These are phyloP conservation scores for Orobanche coerulescens DNA, from an alignment of 257 asterid genomes.

Conservation along the genomic window DNA sequence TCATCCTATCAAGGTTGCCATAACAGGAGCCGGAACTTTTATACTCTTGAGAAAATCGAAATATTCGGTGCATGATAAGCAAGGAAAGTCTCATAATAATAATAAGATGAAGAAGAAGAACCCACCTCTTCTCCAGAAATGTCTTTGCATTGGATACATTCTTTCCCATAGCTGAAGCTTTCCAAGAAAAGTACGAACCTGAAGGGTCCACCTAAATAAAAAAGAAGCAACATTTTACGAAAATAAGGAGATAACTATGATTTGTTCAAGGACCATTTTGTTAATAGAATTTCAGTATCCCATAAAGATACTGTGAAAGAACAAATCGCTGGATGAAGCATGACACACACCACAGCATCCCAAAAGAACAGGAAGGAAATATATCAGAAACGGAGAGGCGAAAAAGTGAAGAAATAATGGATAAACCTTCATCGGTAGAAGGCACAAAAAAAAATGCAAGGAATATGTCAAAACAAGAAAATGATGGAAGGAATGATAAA, in stretches of 20 bases:
- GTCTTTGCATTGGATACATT: constrained; percentile 98
- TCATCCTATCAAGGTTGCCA: neutral
- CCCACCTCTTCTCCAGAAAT: constrained; percentile 88
- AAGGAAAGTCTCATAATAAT: neutral
- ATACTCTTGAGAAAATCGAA: neutral
- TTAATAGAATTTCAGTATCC: neutral
- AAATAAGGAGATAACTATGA: neutral
- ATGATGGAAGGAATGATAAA: neutral
- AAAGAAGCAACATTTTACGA: neutral
- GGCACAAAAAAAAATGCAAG: no score
- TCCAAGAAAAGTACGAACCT: constrained; percentile 98
- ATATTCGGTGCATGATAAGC: neutral
- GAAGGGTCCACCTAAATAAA: constrained; percentile 88
- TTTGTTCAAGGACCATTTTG: neutral
- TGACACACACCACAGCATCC: no score
- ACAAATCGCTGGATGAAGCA: neutral
- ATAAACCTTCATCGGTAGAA: neutral
- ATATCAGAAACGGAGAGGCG: neutral
- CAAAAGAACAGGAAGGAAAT: no score
- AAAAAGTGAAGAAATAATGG: neutral
- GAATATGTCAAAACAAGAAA: neutral
- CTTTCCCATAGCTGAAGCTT: constrained; percentile 99
- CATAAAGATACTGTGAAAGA: neutral
- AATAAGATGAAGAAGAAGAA: neutral
- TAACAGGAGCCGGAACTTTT: neutral